Evolutionary conservation across 257 asterid genomes (phyloP), one percentile per base, ranked within the genome.

Genomic region (Fraxinus pennsylvanica): DNA sequence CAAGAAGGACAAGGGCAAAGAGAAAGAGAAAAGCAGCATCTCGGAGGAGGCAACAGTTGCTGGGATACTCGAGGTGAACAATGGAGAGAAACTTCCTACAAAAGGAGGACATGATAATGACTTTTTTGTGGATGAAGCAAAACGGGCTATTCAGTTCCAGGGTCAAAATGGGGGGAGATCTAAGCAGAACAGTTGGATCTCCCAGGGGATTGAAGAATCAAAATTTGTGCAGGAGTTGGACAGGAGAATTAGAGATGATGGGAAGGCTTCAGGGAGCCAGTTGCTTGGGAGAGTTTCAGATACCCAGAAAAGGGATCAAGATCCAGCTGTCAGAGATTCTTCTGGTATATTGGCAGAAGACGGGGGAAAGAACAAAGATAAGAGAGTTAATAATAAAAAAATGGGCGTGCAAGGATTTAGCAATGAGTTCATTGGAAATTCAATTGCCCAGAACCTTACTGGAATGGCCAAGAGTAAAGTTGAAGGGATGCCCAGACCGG

Each of bases 191-290:
- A 82, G 68, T 76, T 30, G 73, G 70, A 75, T 72, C 68, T 72
- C 81, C 71, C 81, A 39, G 74, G 85, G 59, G 63, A 77, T 63
- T 15, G 90, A 82, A 72, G 92, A 87, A 73, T 75, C 92, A 72
- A 89, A 87, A 83, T 87, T 84, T 82, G 87, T 84, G 73, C 90
- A 68, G 84, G 94, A 90, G 77, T 76, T 89, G 88, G 92, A 79
- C 70, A 80, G 88, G 89, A 87, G 97, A 85, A 85, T 82, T 79
- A 88, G 82, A 78, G 81, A 71, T 71, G 93, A 83, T 68, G 87
- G 81, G 72, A 85, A 79, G 76, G 83, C 84, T 70, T 72, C 74
- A 29, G 83, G 81, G 75, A 84, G 83, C 86, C 89, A 83, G 74
- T 80, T 81, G 68, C 88, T 83, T 6, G 91, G 82, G 79, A 81